phyloP scores from a whole-genome alignment of 345 rosid genomes.

The Salix purpurea region DNA sequence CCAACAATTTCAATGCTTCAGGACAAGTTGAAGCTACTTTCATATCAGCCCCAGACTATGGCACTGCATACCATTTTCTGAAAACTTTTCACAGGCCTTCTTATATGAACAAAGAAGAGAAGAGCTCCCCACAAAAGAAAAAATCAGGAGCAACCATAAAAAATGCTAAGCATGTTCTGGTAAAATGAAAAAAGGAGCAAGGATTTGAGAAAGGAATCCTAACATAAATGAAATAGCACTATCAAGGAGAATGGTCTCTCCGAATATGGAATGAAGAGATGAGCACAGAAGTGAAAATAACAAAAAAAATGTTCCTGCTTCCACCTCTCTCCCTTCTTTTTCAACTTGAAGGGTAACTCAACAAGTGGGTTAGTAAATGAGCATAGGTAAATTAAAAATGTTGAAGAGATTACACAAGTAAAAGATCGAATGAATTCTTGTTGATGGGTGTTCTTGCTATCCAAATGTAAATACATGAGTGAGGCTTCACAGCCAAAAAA shows the following conservation, averaged over 20 bases:
- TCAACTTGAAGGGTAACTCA: conserved; percentile 5
- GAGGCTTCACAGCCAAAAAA: conserved; percentile 16
- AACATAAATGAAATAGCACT: conserved; percentile 7
- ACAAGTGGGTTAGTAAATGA: background rate
- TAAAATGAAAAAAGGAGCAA: background rate
- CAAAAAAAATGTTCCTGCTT: conserved; percentile 1
- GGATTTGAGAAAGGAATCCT: background rate
- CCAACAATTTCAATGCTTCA: conserved; percentile 3
- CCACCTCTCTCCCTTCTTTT: background rate
- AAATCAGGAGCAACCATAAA: conserved; percentile 2
- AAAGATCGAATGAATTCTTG: background rate
- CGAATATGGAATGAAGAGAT: conserved; percentile 8
- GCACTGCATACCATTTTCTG: background rate
- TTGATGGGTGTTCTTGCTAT: background rate
- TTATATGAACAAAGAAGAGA: background rate
- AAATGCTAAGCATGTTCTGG: background rate
- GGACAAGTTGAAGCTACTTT: conserved; percentile 9
- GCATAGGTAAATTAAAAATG: background rate
- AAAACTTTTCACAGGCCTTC: background rate
- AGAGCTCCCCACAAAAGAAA: conserved; percentile 2
- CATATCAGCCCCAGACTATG: conserved; percentile 6
- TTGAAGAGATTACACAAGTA: conserved; percentile 4
- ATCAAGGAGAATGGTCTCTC: background rate
- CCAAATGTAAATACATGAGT: background rate
- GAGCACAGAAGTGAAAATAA: conserved; percentile 14